Evolutionary conservation across 495 filamentous ascomycete genomes (phyloP), one percentile per base, ranked within the genome.

Genomic region (Neurospora sublineolata): DNA sequence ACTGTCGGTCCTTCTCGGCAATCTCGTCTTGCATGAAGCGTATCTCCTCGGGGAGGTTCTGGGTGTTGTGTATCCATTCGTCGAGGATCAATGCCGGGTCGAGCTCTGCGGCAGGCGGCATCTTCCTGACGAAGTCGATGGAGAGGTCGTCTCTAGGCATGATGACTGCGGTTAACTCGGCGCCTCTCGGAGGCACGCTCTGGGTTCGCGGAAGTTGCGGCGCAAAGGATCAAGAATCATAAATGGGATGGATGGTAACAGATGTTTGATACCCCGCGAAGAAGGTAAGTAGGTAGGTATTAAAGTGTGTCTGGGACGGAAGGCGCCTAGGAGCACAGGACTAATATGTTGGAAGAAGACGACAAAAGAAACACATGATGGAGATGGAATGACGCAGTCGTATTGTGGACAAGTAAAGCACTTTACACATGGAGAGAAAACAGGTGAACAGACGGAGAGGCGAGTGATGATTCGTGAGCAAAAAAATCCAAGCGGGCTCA

Each of bases 1-100:
- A 90, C 44, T 87, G 81, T 70, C 88, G 87, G 77, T 99, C 94
- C 81, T 97, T 97, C 72, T 93, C 92, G 76, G 90, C 87, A 38
- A 98, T 93, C 81, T 99, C 95, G 77, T 97, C 95, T 80, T 97
- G 91, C 74, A 97, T 84, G 83, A 97, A 94, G 40, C 89, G 89
- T 70, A 98, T 91, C 81, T 99, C 95, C 14, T 91, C 91, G 20
- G 95, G 94, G 9, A 97, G 85, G 76, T 97, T 98, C 38, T 94
- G 92, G 37, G 91, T 90, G 85, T 83, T 77, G 81, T 97, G 92
- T 69, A 94, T 89, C 81, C 94, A 99, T 76, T 96, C 91, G 76
- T 98, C 95, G 67, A 99, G 87, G 70, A 99, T 92, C 68, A 93
- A 86, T 39, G 93, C 92, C 74, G 93, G 90, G 83, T 99, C 95